These are phyloP conservation scores for Cladosporium sp. DNA, from an alignment of 2,329 filamentous ascomycete species.

Conservation along the genomic window DNA sequence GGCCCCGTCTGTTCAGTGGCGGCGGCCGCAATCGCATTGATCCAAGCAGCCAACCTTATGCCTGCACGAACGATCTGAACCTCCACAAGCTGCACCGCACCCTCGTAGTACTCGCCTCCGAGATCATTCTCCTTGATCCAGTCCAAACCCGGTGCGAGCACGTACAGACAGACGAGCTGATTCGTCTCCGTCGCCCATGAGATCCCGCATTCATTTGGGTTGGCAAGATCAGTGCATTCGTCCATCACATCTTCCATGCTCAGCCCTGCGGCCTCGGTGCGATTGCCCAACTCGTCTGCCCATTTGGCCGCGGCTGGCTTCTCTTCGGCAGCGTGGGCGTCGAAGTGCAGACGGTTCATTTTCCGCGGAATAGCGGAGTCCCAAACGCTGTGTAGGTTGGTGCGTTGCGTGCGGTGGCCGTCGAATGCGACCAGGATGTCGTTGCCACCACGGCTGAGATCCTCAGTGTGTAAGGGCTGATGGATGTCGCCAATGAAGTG, in stretches of 20 bases:
- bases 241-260: not conserved
- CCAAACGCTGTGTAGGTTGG: constrained; percentile 44
- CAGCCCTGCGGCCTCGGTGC: not conserved
- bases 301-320: constrained; percentile 4
- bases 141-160: constrained; percentile 6
- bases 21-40: constrained; percentile 31
- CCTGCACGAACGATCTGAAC: constrained; percentile 43
- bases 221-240: constrained; percentile 2
- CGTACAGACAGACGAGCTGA: not conserved
- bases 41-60: constrained; percentile 33
- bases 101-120: constrained; percentile 30
- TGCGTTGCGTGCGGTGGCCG: constrained; percentile 25
- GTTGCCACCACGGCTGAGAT: constrained; percentile 41
- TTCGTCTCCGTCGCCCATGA: constrained; percentile 8
- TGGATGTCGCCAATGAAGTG: constrained; percentile 60
- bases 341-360: constrained; percentile 4
- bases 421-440: constrained; percentile 42
- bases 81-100: constrained; percentile 37
- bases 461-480: constrained; percentile 59
- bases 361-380: constrained; percentile 7
- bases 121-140: constrained; percentile 30
- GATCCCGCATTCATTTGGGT: constrained; percentile 7
- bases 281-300: not conserved
- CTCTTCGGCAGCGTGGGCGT: constrained; percentile 5
- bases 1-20: not conserved